Base-by-base conservation (phyloP, 2,329 filamentous ascomycete genomes). In the Lizonia empirigonia region DNA sequence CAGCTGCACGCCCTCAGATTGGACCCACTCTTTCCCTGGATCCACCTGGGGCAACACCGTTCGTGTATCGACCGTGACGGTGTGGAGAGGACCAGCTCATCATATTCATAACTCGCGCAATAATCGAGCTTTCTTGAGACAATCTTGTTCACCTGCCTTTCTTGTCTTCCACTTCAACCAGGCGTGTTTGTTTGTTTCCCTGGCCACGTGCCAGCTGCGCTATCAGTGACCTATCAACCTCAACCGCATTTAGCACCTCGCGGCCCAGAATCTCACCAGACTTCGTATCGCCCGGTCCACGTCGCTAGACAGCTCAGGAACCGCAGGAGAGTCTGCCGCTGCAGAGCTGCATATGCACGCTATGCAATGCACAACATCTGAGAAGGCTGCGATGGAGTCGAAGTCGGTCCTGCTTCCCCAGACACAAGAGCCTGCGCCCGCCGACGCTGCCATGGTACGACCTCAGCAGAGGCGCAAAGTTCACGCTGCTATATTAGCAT, bases 321-420 rank as follows among this genome's bases (percentile, higher is more conserved):
- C 42, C 37, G 37, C 16, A 32, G 44, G 42, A 52, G 37, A 12
- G 10, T 23, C 32, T 47, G 33, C 42, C 37, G 41, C 33, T 50
- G 37, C 33, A 34, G 26, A 47, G 49, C 30, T 37, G 18, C 32
- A 38, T 29, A 47, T n/a, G 34, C n/a, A 35, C 33, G 37, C 38
- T n/a, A 52, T 52, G 49, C 16, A 32, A 18, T 38, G 37, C 19
- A 38, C 49, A 20, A 18, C 29, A n/a, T 34, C 30, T 8, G 49
- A 52, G 18, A 52, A 52, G 44, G 12, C 23, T 37, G 51, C 44
- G 13, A 68, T 71, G 67, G 68, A 68, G 44, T 53, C 49, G 32
- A 73, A 73, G 48, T 53, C 46, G 18, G 60, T 69, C 26, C 65
- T 72, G 47, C 56, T 71, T 44, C 65, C 66, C 20, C 57, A 57